These are phyloP conservation scores for Pigoraptor vietnamica DNA, from an alignment of 78 protist species.

Conservation along the genomic window DNA sequence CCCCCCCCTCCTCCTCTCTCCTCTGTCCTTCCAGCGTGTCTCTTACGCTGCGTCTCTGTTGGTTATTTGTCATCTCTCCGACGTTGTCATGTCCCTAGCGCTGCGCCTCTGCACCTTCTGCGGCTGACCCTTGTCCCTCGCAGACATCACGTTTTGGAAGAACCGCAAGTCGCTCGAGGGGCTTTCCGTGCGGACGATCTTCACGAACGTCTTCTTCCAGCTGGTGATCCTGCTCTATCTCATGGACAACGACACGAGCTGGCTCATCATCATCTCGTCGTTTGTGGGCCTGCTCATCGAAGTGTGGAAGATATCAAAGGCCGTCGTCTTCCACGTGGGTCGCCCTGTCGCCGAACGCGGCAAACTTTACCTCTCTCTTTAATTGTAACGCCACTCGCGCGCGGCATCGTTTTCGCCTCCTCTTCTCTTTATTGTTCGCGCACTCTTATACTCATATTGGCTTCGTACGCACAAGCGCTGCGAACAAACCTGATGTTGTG, in stretches of 20 bases:
- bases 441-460: neutral
- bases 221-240: slow-evolving; percentile 86
- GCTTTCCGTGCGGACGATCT: slow-evolving; percentile 67
- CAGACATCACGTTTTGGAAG: slow-evolving; percentile 85
- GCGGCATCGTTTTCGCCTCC: neutral
- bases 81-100: no score
- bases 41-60: no score
- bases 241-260: slow-evolving; percentile 72
- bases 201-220: slow-evolving; percentile 26
- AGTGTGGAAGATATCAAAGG: slow-evolving; percentile 73
- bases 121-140: neutral
- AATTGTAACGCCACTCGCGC: no score
- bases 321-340: slow-evolving; percentile 5
- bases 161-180: slow-evolving; percentile 78
- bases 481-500: no score
- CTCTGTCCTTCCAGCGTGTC: no score
- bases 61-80: no score
- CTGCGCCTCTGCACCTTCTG: neutral
- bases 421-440: neutral
- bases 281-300: slow-evolving; percentile 78
- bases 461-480: no score
- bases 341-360: neutral
- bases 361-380: neutral
- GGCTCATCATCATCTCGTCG: slow-evolving; percentile 52
- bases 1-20: no score